phyloP scores from a whole-genome alignment of 345 rosid species.

The Eucalyptus tenuipes region DNA sequence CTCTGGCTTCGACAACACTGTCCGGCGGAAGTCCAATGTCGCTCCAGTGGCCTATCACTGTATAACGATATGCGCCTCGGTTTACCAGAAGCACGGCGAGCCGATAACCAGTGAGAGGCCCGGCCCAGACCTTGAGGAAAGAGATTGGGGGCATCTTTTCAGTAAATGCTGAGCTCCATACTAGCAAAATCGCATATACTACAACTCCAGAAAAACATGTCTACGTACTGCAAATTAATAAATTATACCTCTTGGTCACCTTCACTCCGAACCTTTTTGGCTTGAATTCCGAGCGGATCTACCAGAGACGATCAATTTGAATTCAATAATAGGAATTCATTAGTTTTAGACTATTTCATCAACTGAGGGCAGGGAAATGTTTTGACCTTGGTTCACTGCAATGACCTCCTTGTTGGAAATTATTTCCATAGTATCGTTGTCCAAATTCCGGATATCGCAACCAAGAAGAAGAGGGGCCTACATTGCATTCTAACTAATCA shows the following conservation, averaged over 20 bases:
- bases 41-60: constrained; percentile 56
- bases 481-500: not conserved
- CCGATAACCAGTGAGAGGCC: constrained; percentile 48
- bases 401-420: constrained; percentile 30
- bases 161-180: not conserved
- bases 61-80: constrained; percentile 17
- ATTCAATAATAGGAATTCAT: not conserved
- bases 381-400: constrained; percentile 36
- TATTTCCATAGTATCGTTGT: constrained; percentile 10
- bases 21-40: constrained; percentile 54
- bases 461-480: constrained; percentile 40
- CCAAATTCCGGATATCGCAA: constrained; percentile 20
- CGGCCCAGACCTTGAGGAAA: constrained; percentile 64
- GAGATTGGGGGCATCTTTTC: not conserved
- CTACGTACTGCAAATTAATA: not conserved
- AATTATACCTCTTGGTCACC: constrained; percentile 34
- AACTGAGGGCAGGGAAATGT: not conserved
- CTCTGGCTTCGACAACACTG: constrained; percentile 47
- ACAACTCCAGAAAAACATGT: not conserved
- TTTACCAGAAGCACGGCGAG: constrained; percentile 56
- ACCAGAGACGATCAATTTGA: not conserved
- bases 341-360: not conserved
- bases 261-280: constrained; percentile 33
- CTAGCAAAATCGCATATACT: not conserved
- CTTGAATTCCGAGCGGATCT: constrained; percentile 35